These are phyloP conservation scores for Chrysoporthe deuterocubensis DNA, from an alignment of 2,329 filamentous ascomycete genomes.

Conservation along the genomic window DNA sequence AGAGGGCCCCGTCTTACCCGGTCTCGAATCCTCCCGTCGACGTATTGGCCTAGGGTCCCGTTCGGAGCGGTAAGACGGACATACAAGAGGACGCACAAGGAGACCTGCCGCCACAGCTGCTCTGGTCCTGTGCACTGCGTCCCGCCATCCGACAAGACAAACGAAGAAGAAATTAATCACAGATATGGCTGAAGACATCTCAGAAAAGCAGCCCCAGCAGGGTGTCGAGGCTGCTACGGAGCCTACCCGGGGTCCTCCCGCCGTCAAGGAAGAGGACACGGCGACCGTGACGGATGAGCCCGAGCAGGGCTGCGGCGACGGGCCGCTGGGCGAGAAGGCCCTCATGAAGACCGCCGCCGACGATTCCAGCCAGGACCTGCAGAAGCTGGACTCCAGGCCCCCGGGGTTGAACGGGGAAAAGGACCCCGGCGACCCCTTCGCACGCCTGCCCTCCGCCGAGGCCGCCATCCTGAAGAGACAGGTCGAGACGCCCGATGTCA, in stretches of 20 bases:
- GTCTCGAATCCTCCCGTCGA: no score
- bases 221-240: not conserved
- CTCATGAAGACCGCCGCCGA: not conserved
- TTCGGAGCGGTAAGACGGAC: not conserved
- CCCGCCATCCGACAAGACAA: not conserved
- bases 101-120: not conserved
- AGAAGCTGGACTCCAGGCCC: slow-evolving; percentile 51
- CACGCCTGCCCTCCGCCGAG: slow-evolving; percentile 68
- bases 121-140: not conserved
- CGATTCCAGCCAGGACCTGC: slow-evolving; percentile 32
- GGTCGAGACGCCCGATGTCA: slow-evolving; percentile 65
- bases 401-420: slow-evolving; percentile 42
- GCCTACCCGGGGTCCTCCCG: not conserved
- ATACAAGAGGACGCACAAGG: not conserved
- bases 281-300: not conserved
- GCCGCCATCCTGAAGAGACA: slow-evolving; percentile 70
- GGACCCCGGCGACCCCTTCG: slow-evolving; percentile 56
- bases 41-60: no score
- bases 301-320: not conserved
- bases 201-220: slow-evolving; percentile 8
- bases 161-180: not conserved
- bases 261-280: not conserved
- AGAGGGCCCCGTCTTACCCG: no score
- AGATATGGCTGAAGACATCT: slow-evolving; percentile 22
- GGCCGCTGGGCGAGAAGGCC: slow-evolving; percentile 10